phyloP scores from a whole-genome alignment of 192 early-diverging fungal genomes.

The Entomortierella parvispora region DNA sequence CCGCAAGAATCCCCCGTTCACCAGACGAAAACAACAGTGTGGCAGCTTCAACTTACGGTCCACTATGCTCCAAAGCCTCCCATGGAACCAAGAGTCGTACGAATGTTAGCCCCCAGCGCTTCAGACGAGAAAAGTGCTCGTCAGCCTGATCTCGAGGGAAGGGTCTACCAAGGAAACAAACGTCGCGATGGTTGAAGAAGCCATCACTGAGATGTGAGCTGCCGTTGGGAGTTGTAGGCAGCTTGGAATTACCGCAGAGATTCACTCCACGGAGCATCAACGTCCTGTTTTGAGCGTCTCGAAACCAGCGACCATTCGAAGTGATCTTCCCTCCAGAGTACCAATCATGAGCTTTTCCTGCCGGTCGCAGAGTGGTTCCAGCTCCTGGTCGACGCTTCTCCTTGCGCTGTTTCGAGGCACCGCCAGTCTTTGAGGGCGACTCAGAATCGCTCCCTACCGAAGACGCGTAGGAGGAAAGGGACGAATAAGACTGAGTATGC shows the following conservation, averaged over 20 bases:
- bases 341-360: conserved; percentile 54
- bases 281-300: conserved; percentile 65
- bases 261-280: conserved; percentile 82
- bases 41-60: conserved; percentile 65
- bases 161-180: conserved; percentile 82
- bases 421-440: background rate
- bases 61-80: conserved; percentile 83
- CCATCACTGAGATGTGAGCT: conserved; percentile 68
- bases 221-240: conserved; percentile 76
- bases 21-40: too few species aligned
- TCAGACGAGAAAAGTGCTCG: conserved; percentile 77
- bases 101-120: conserved; percentile 85
- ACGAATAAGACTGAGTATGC: conserved; percentile 49
- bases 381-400: conserved; percentile 25
- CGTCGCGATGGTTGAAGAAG: conserved; percentile 78
- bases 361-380: conserved; percentile 23
- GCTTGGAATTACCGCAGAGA: conserved; percentile 79
- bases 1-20: too few species aligned
- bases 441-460: conserved; percentile 21
- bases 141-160: conserved; percentile 80
- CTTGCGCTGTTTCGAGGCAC: conserved; percentile 9
- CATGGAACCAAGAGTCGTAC: conserved; percentile 81
- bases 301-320: conserved; percentile 57
- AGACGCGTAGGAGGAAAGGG: conserved; percentile 56
- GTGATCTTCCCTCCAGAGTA: conserved; percentile 45